Percentiles rank a stretch among this genome's conserved stretches.
phyloP scores from a whole-genome alignment of 108 stramenopile species.

The Fragilaria crotonensis region DNA sequence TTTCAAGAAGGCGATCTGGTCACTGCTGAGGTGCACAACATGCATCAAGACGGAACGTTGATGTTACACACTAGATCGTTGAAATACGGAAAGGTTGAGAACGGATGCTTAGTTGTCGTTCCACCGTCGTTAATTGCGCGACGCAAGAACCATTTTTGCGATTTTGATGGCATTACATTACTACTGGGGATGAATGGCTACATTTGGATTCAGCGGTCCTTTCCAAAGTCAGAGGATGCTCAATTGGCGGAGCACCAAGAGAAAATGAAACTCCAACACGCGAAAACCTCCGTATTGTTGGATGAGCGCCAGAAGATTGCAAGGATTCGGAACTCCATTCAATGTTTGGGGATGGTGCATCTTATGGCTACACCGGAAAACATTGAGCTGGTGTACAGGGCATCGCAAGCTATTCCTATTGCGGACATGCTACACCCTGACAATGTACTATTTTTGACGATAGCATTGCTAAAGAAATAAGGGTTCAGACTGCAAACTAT shows the following conservation, averaged over 20 bases:
- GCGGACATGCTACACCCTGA: constrained; percentile 64
- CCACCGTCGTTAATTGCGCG: constrained; percentile 73
- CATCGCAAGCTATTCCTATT: constrained; percentile 29
- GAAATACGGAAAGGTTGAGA: constrained; percentile 91
- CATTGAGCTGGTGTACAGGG: constrained; percentile 47
- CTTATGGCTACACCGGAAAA: constrained; percentile 56
- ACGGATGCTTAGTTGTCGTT: constrained; percentile 78
- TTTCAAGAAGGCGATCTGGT: constrained; percentile 91
- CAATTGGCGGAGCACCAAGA: constrained; percentile 71
- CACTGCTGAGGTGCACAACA: constrained; percentile 82
- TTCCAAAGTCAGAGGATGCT: constrained; percentile 24
- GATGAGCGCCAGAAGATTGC: constrained; percentile 56
- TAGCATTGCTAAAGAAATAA: background rate
- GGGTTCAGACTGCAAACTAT: too few relatives aligned
- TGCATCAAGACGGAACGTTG: constrained; percentile 77
- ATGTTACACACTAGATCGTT: constrained; percentile 87
- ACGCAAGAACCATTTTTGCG: constrained; percentile 67
- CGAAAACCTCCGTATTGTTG: constrained; percentile 33
- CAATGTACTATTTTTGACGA: constrained; percentile 52
- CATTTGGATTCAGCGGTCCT: constrained; percentile 83
- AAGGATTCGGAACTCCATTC: constrained; percentile 64
- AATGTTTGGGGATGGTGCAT: constrained; percentile 61
- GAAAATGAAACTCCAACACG: constrained; percentile 61
- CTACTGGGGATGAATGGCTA: constrained; percentile 79
- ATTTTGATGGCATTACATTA: constrained; percentile 32